Base-by-base conservation (phyloP, 2,329 filamentous ascomycete genomes). In the Aspergillus fumigatiaffinis region DNA sequence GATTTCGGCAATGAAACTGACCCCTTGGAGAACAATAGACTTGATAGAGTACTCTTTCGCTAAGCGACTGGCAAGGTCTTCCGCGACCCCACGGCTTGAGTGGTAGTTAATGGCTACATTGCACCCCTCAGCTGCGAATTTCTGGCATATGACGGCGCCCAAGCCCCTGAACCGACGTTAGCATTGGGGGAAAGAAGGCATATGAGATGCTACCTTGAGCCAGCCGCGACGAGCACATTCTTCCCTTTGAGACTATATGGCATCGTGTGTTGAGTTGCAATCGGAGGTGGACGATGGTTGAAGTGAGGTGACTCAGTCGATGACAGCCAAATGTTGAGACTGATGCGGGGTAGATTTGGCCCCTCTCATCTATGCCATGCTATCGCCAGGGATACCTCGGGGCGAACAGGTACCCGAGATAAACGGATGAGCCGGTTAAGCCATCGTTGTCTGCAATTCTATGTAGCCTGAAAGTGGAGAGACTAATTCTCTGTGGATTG, bases 101-200 rank as follows among this genome's bases (percentile, higher is more conserved):
- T 79, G 78, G 73, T 89, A 91, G 76, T 90, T 91, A 68, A 91
- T 79, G 3, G 83, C 82, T 1, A 90, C 76, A 54, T 86, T 84
- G 68, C 81, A 81, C 47, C 86, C 86, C 64, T 84, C 77, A 47
- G 77, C 72, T 4, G 87, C 87, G 64, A 90, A 87, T 21, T 83
- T 80, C 50, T 81, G 80, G 50, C 79, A 80, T 6, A 87, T 79
- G 3, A 84, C 79, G n/a, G 86, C 87, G 23, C 88, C 88, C 41
- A 91, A 82, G 3, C 88, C 88, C 20, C 44, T 47, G 44, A 14
- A 23, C 8, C 10, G n/a, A 4, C 8, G 20, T 47, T 26, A 47
- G 21, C 44, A 6, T 21, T 5, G 12, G 44, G 12, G 44, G 20
- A 1, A 12, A 14, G 10, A 4, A 23, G 12, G 5, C 9, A 26